Base-by-base conservation (phyloP, 164 flowering plant species). In the Vitis cinerea region DNA sequence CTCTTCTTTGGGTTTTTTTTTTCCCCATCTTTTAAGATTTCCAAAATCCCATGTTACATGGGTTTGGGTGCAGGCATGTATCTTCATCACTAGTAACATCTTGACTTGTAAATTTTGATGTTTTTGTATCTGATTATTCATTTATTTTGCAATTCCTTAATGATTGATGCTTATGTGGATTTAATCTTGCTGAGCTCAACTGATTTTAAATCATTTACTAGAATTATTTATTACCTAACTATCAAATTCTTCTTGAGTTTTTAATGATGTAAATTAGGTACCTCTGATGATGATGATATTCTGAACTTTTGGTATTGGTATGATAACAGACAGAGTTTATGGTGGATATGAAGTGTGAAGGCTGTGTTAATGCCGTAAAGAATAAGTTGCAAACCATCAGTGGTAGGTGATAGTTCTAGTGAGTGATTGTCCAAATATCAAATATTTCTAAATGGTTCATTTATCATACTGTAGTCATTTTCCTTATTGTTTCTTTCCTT, bases 301-400 rank as follows among this genome's bases (percentile, higher is more conserved):
- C 63, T 48, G 30, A 27, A 16, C 10, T 54, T 67, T 47, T 76
- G 55, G 16, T 72, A 56, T 74, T 68, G 50, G 55, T 78, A 48
- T 74, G 65, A 7, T 68, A 13, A 50, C 91, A 94, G 97, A 90
- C 95, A 2, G 97, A 94, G 71, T 94, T 83, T 67, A 89, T 92
- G 97, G 97, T 94, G 83, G 99, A 94, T 73, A 94, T 92, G 97
- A 82, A 79, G 69, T 92, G 99, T 72, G 96, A 91, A 27, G 89
- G 90, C 50, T 94, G 99, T 78, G 97, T 92, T 55, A 88, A 80
- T 44, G 75, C 98, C 0, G 97, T 94, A 63, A 88, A 86, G 83
- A 84, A 78, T 59, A 91, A 86, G 74, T 77, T 94, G 63, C 76
- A 78, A 71, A 85, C 87, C n/a, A 79, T 92, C 55, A 68, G 83